Conservation (phyloP, 1,139 yeast genomes). For the Saccharomyces hybrid region DNA sequence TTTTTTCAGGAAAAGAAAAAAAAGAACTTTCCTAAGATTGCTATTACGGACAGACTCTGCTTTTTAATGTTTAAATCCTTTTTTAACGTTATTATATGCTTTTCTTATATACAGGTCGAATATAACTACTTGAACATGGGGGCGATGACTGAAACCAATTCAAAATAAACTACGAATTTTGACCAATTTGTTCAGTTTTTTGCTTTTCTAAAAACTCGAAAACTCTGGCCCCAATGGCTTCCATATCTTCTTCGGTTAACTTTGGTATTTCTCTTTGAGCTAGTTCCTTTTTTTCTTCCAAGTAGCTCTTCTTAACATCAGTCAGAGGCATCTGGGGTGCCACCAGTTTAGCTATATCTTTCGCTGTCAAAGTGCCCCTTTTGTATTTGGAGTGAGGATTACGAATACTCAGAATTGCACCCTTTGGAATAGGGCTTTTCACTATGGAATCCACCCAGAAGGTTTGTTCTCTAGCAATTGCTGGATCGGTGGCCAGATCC, state of each 20-base stretch:
- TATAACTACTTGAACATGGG: constrained; percentile 1
- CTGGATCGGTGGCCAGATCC: constrained; percentile 50
- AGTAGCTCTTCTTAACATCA: constrained; percentile 50
- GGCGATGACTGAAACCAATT: constrained; percentile 11
- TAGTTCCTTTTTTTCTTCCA: constrained; percentile 42
- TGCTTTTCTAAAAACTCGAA: constrained; percentile 10
- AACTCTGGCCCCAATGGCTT: constrained; percentile 61
- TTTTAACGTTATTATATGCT: background rate
- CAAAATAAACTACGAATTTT: background rate
- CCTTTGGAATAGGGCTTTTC: constrained; percentile 60
- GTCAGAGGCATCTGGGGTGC: constrained; percentile 76
- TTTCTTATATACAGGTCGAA: background rate
- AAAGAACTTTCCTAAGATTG: background rate
- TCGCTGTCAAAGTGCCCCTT: constrained; percentile 48
- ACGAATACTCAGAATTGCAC: constrained; percentile 61
- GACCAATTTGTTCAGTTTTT: background rate
- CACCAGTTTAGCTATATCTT: constrained; percentile 54
- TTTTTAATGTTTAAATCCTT: background rate
- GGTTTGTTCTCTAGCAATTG: constrained; percentile 61
- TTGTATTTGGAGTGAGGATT: constrained; percentile 53
- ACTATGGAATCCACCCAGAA: constrained; percentile 64
- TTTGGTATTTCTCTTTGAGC: constrained; percentile 42
- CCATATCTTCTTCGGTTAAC: constrained; percentile 61
- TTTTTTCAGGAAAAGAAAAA: background rate
- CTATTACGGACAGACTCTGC: background rate